Evolutionary conservation across 495 filamentous ascomycete genomes (phyloP), one percentile per base, ranked within the genome.

Genomic region (Xylaria flabelliformis): DNA sequence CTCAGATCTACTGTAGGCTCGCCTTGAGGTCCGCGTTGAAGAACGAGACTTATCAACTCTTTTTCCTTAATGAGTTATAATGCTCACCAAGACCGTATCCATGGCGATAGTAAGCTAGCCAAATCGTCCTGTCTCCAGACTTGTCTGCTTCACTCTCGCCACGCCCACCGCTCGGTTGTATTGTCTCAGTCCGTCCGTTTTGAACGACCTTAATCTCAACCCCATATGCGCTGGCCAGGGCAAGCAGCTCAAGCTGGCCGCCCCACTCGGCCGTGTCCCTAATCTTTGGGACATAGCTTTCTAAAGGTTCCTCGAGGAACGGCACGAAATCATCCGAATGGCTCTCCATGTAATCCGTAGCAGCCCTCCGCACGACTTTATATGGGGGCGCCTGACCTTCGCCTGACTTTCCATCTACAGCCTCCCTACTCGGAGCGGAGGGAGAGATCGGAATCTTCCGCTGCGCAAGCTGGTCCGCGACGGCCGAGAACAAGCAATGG

Each of bases 41-140:
- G 26, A 42, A 42, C 5, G 17, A n/a, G 4, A 8, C 13, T 36
- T 42, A 19, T 69, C 34, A 69, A 17, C 71, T 36, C 64, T 68
- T 69, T 81, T 82, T 89, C 72, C 89, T 77, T 67, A 99, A 82
- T 29, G 95, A 97, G 78, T 98, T 99, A 82, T 98, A 99, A 83
- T 99, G 96, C 85, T 98, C 95, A 15, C 96, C 96, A 21, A 98
- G 83, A 2, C 94, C 94, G 83, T 94, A 98, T 65, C 90, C 90
- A 83, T 98, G 94, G 72, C 92, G 85, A 82, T 98, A 98, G 82
- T 98, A 99, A 29, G 94, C 95, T 81, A 99, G 81, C 96, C 96
- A 99, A 41, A 98, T 85, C 66, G 76, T 85, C 69, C 82, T 81
- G 21, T 72, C 73, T 59, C 68, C 76, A 19, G 74, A 78, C 10